These are phyloP conservation scores for Blepharisma undulans DNA, from an alignment of 169 alveolate species.

Conservation along the genomic window DNA sequence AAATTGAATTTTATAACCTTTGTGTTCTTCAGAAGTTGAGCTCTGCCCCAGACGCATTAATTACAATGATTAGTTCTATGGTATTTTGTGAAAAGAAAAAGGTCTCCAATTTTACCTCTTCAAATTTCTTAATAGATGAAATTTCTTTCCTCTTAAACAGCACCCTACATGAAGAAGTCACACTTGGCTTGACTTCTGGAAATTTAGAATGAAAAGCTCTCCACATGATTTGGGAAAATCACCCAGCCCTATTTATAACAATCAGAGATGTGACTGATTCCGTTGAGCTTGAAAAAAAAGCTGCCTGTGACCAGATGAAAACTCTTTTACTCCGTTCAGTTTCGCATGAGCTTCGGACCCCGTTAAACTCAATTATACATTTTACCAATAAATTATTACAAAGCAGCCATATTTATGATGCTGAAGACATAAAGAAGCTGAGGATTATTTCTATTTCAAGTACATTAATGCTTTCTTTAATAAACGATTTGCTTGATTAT, in stretches of 20 bases:
- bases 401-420: not conserved
- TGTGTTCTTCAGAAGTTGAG: too few species aligned
- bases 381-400: not conserved
- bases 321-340: not conserved
- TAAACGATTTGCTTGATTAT: constrained; percentile 16
- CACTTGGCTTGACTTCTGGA: too few species aligned
- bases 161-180: too few species aligned
- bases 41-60: too few species aligned
- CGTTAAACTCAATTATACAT: not conserved
- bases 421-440: too few species aligned
- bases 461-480: not conserved
- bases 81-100: too few species aligned
- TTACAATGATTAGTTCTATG: too few species aligned
- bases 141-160: too few species aligned
- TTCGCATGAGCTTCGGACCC: constrained; percentile 17
- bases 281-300: not conserved
- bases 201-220: not conserved
- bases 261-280: not conserved
- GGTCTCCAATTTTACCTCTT: not conserved
- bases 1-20: not conserved
- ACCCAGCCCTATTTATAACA: not conserved
- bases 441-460: not conserved
- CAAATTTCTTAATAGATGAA: too few species aligned
- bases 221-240: not conserved
- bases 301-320: not conserved